phyloP scores from a whole-genome alignment of 352 stramenopile genomes.

The Phytophthora macrochlamydospora region DNA sequence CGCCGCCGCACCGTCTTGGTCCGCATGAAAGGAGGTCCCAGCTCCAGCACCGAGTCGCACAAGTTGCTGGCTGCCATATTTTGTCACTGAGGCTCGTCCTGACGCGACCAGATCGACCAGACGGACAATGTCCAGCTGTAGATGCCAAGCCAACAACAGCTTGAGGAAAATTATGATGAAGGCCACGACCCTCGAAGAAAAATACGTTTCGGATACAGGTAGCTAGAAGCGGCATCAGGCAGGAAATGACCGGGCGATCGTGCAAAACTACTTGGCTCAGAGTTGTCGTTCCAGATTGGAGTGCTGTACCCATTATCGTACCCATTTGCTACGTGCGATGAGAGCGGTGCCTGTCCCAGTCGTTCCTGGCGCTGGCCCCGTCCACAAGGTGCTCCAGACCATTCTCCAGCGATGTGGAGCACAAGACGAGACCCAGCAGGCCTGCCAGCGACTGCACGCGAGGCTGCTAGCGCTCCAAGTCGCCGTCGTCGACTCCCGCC shows the following conservation, averaged over 20 bases:
- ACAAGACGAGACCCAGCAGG: slow-evolving; percentile 7
- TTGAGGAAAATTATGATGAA: too few species aligned
- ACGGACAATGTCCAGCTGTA: not conserved
- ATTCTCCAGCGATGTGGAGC: not conserved
- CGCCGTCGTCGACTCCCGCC: not conserved
- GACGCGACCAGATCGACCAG: too few species aligned
- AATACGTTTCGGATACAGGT: too few species aligned
- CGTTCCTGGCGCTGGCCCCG: slow-evolving; percentile 2
- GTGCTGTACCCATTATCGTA: not conserved
- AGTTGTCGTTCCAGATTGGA: not conserved
- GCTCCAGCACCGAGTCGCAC: not conserved
- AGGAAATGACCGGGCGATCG: not conserved
- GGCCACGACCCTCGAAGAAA: too few species aligned
- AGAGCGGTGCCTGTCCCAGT: not conserved
- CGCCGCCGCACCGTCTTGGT: not conserved
- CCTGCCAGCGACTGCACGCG: not conserved
- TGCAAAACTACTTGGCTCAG: too few species aligned
- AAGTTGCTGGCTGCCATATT: not conserved
- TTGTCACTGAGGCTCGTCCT: not conserved
- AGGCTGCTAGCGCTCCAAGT: not conserved
- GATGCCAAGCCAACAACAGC: too few species aligned
- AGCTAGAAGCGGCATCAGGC: too few species aligned
- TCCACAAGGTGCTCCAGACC: slow-evolving; percentile 1
- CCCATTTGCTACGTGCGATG: not conserved
- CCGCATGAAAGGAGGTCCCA: not conserved